Percentiles rank a stretch among this genome's conserved stretches.
phyloP scores from a whole-genome alignment of 2,329 filamentous ascomycete genomes.

The Xylaria sp. region DNA sequence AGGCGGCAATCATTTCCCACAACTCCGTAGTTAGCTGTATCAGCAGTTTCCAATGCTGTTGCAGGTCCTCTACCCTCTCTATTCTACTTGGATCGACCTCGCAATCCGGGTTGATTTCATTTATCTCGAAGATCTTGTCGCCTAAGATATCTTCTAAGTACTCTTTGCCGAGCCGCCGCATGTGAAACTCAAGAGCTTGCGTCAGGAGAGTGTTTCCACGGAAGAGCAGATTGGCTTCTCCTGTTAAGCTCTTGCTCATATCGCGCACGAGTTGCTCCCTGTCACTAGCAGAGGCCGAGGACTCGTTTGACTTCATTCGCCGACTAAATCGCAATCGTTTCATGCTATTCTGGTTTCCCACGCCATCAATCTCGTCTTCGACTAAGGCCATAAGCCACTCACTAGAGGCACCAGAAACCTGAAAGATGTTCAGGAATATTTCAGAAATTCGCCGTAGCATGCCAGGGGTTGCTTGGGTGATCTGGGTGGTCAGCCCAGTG shows the following conservation, averaged over 20 bases:
- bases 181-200: slow-evolving; percentile 92
- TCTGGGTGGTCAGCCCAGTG: slow-evolving; percentile 84
- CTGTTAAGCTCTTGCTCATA: slow-evolving; percentile 80
- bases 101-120: slow-evolving; percentile 89
- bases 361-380: slow-evolving; percentile 96
- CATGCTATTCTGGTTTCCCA: slow-evolving; percentile 81
- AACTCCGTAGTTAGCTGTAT: slow-evolving; percentile 82
- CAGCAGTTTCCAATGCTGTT: slow-evolving; percentile 84
- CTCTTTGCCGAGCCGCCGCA: slow-evolving; percentile 92
- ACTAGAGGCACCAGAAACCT: slow-evolving; percentile 83
- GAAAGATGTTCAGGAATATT: slow-evolving; percentile 91
- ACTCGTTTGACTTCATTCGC: slow-evolving; percentile 77
- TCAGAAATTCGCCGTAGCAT: slow-evolving; percentile 86
- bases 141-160: slow-evolving; percentile 88
- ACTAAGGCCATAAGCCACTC: slow-evolving; percentile 95
- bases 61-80: slow-evolving; percentile 73
- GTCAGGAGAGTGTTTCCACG: slow-evolving; percentile 94
- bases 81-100: slow-evolving; percentile 93
- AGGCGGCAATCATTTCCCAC: slow-evolving; percentile 84
- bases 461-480: slow-evolving; percentile 80
- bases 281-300: slow-evolving; percentile 70
- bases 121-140: slow-evolving; percentile 89
- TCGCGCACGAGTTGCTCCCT: slow-evolving; percentile 79
- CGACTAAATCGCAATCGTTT: slow-evolving; percentile 79
- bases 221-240: slow-evolving; percentile 94